Evolutionary conservation across 2,329 filamentous ascomycete genomes (phyloP).

Genomic region (Sclerotinia subarctica): DNA sequence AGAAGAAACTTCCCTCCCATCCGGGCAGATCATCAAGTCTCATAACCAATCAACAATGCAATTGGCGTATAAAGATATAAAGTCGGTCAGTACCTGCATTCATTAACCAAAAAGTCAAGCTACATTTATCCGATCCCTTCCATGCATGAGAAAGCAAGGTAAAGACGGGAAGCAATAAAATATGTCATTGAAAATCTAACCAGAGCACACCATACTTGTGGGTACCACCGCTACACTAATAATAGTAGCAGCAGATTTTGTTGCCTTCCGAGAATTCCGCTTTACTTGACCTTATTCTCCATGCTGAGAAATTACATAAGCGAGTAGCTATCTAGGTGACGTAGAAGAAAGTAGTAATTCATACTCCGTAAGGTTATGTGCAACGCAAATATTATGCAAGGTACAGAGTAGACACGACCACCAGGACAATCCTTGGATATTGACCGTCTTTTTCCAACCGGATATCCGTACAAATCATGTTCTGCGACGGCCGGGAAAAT

Average conservation of each 20-base stretch:
- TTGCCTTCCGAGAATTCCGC: neutral
- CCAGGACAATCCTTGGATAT: neutral
- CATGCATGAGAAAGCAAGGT: neutral
- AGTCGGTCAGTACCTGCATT: conserved; percentile 8
- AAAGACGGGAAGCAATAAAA: neutral
- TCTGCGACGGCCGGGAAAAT: neutral
- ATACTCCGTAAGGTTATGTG: no score
- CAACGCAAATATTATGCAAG: conserved; percentile 1
- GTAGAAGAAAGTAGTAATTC: no score
- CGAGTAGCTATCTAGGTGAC: no score
- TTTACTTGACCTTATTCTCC: no score
- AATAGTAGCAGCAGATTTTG: neutral
- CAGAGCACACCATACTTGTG: conserved; percentile 6
- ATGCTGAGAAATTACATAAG: no score
- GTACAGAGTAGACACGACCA: neutral
- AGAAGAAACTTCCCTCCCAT: neutral
- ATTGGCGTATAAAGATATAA: conserved; percentile 1
- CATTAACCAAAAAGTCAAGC: neutral
- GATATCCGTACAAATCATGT: neutral
- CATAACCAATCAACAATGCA: neutral
- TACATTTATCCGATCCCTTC: neutral
- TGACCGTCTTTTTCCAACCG: neutral
- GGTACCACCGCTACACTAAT: neutral
- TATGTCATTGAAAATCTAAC: neutral
- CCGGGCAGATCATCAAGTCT: neutral